Conservation (phyloP, 345 rosid species). For the sweet orange (Citrus sinensis) region DVS_A1.0 CM039165.1:14181501-14182000, state of each 20-base stretch:
- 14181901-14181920: constrained; percentile 59
- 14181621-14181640: neutral
- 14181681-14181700: neutral
- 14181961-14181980: constrained; percentile 76
- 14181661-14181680: neutral
- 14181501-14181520: neutral
- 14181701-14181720: neutral
- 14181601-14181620: neutral
- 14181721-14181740: neutral
- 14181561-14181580: neutral
- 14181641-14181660: neutral
- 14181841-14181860: neutral
- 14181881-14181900: neutral
- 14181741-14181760: neutral
- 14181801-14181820: neutral
- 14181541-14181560: neutral
- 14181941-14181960: constrained; percentile 96
- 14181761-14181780: neutral
- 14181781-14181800: neutral
- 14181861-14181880: neutral
- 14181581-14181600: neutral
- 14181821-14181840: neutral
- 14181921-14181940: constrained; percentile 84
- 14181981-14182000: constrained; percentile 71
- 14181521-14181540: too few species aligned